Evolutionary conservation across 2,329 filamentous ascomycete species (phyloP), one percentile per base, ranked within the genome.

Genomic region (Westerdykella sp.): DNA sequence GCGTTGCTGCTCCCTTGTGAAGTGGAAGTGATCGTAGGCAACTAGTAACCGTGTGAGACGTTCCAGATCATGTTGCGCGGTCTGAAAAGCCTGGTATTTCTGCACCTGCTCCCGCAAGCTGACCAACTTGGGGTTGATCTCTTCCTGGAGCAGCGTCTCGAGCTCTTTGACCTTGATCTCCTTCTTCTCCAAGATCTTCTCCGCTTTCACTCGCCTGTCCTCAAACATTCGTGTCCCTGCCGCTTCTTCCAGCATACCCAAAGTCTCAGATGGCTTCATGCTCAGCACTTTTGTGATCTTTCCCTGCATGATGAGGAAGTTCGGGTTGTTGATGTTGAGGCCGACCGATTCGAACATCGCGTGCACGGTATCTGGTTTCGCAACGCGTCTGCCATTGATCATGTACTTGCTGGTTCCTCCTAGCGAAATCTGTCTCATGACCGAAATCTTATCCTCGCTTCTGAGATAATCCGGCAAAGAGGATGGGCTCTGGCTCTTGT

Each of bases 281-380:
- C 98, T 98, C 54, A 98, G 69, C 30, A 98, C 93, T 66, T 98
- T 98, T 37, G 93, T 98, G 63, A 98, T 97, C 45, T 89, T 83
- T 50, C 93, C 93, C 68, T 98, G 93, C 90, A 98, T 98, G 60
- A 98, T 98, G 53, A 98, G 77, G 72, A 98, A 98, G 66, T 98
- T 98, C 16, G 94, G 93, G 63, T 98, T 98, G 75, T 98, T 98
- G 79, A 98, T 98, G 65, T 98, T 98, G 44, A 98, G 78, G 62
- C 96, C 90, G 10, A 98, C 93, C 18, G 90, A 96, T 68, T 98
- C 94, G 66, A 98, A 98, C 6, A 98, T 78, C 57, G 96, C 98
- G 66, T 98, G 94, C 12, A 98, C 91, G 0, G 90, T 97, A 63
- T 96, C 89, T 62, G 98, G 93, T 65, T 98, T 93, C 39, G 94